A percentile compares a stretch with the other conserved stretches of the same genome.
Conservation (phyloP, 139 green algal species). For the Coelastrella sp. region DNA sequence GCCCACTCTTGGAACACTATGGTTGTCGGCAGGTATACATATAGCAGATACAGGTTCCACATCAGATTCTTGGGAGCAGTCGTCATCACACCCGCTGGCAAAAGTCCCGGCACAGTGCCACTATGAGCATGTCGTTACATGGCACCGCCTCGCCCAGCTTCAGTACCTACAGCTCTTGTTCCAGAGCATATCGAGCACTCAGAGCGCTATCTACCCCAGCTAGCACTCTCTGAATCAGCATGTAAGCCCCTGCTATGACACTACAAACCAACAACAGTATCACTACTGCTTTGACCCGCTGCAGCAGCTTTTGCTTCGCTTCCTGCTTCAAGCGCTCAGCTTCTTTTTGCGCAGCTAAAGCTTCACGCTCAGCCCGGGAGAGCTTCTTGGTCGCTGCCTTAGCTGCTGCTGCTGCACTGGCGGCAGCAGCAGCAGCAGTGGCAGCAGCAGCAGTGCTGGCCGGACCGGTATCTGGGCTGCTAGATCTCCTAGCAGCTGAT, state of each 20-base stretch:
- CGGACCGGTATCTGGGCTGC: neutral
- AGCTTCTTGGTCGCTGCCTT: conserved; percentile 47
- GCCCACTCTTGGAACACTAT: no score
- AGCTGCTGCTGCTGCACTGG: conserved; percentile 1
- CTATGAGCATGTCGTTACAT: neutral
- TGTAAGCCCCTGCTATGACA: neutral
- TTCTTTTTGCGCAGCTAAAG: conserved; percentile 42
- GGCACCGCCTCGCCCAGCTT: neutral
- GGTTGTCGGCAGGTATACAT: no score
- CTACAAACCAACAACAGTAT: conserved; percentile 32
- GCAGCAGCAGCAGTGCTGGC: neutral
- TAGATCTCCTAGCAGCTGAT: no score
- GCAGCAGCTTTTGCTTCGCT: conserved; percentile 13
- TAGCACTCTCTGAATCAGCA: neutral
- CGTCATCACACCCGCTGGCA: no score
- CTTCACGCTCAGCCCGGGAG: conserved; percentile 53
- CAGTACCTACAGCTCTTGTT: neutral
- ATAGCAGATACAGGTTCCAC: no score
- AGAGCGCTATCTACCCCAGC: neutral
- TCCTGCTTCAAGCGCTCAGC: conserved; percentile 42
- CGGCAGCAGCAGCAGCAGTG: neutral
- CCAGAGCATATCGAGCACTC: neutral
- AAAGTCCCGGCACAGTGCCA: no score
- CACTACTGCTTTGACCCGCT: neutral
- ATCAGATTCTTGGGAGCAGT: no score